These are phyloP conservation scores for Psilocybe sp. DNA, from an alignment of 768 basidiomycete species.

Conservation along the genomic window DNA sequence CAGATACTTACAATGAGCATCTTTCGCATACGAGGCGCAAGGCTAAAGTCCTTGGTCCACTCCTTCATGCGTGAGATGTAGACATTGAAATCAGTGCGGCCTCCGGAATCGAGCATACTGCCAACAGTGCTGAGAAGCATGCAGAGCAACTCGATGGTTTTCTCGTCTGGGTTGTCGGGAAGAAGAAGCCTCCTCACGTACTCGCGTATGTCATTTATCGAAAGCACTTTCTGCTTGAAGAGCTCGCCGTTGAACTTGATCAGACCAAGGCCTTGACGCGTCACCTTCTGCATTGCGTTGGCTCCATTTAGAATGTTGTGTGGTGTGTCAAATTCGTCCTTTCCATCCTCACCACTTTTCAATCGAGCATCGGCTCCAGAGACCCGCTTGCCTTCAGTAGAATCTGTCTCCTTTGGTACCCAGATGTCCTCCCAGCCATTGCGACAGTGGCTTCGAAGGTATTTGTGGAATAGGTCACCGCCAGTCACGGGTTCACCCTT, in stretches of 20 bases:
- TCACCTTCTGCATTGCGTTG: conserved; percentile 89
- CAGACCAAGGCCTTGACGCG: conserved; percentile 93
- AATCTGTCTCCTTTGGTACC: conserved; percentile 86
- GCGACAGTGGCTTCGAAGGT: too few species aligned
- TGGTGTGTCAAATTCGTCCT: too few species aligned
- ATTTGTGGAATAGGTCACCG: conserved; percentile 94
- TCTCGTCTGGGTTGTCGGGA: conserved; percentile 91
- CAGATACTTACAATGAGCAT: conserved; percentile 93
- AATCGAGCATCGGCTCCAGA: too few species aligned
- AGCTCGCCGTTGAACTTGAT: conserved; percentile 98
- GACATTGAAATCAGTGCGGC: conserved; percentile 83
- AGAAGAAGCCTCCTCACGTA: conserved; percentile 96
- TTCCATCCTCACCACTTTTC: too few species aligned
- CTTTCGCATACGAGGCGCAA: conserved; percentile 87
- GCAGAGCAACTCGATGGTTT: conserved; percentile 95
- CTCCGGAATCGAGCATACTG: conserved; percentile 74
- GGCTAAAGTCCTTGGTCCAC: conserved; percentile 67
- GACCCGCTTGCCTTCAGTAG: too few species aligned
- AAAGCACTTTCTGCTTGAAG: conserved; percentile 98
- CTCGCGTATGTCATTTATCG: conserved; percentile 97
- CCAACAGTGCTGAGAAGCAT: conserved; percentile 91
- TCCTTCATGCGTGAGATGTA: conserved; percentile 92
- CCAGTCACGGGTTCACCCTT: conserved; percentile 91
- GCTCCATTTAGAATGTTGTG: too few species aligned
- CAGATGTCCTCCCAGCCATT: conserved; percentile 98